Evolutionary conservation across 2,329 filamentous ascomycete genomes (phyloP).

Genomic region (Ceratocystis albifundus): DNA sequence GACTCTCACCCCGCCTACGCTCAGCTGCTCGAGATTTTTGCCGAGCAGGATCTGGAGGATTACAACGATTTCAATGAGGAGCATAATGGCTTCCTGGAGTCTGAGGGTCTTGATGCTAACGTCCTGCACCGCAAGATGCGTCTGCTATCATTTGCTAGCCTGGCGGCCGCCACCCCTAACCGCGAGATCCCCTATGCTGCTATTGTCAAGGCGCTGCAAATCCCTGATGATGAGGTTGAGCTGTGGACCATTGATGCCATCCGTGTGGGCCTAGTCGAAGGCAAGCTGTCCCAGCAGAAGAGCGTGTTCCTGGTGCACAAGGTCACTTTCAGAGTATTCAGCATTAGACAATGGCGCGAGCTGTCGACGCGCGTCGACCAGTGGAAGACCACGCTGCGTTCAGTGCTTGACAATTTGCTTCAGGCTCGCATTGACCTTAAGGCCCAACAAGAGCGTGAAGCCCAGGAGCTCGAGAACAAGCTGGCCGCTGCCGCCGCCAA

Average conservation of each 20-base stretch:
- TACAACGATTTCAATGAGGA: conserved; percentile 93
- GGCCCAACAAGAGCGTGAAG: conserved; percentile 64
- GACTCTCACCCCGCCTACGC: conserved; percentile 76
- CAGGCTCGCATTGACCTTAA: conserved; percentile 71
- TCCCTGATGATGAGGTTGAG: conserved; percentile 76
- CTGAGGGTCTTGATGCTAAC: conserved; percentile 58
- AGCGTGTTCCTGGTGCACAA: conserved; percentile 91
- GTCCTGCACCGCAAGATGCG: conserved; percentile 90
- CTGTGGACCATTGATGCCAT: conserved; percentile 99
- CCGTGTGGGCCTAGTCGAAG: conserved; percentile 87
- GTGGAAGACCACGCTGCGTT: conserved; percentile 72
- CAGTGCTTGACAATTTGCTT: conserved; percentile 66
- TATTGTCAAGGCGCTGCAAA: conserved; percentile 75
- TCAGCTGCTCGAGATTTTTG: conserved; percentile 90
- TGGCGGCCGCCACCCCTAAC: conserved; percentile 71
- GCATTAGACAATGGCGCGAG: conserved; percentile 96
- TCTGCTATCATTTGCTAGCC: conserved; percentile 79
- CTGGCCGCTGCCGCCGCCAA: conserved; percentile 36
- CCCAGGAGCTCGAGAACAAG: conserved; percentile 60
- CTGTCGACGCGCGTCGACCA: conserved; percentile 81
- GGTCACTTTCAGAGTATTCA: conserved; percentile 91
- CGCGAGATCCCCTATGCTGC: conserved; percentile 79
- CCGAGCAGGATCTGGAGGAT: conserved; percentile 85
- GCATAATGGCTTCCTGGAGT: conserved; percentile 73
- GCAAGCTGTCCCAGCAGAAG: conserved; percentile 86